A percentile compares a stretch with the other conserved stretches of the same genome.
These are phyloP conservation scores for Amanita rubescens DNA, from an alignment of 768 basidiomycete genomes.

Conservation along the genomic window DNA sequence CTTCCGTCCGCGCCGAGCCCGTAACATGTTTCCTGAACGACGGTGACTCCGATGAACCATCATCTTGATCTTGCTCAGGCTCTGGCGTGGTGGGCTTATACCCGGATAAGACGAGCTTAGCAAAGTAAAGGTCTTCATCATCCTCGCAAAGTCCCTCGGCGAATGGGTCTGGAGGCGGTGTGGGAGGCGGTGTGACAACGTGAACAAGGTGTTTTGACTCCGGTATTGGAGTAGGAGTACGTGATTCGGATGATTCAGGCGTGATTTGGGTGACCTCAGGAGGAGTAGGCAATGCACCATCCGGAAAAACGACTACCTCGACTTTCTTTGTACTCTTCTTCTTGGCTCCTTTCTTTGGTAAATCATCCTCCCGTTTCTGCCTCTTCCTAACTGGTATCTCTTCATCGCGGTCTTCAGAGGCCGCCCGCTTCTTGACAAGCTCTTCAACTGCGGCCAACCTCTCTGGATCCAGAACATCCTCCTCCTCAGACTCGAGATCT, in stretches of 20 bases:
- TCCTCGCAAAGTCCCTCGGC: conserved; percentile 62
- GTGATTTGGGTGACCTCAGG: conserved; percentile 44
- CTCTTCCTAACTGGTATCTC: conserved; percentile 42
- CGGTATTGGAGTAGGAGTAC: conserved; percentile 38
- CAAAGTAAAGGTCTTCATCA: conserved; percentile 85
- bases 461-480: conserved; percentile 28
- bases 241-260: conserved; percentile 43
- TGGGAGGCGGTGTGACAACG: conserved; percentile 31
- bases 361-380: conserved; percentile 24
- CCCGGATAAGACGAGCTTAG: conserved; percentile 51
- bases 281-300: conserved; percentile 39
- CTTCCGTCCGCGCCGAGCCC: conserved; percentile 89
- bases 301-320: conserved; percentile 45
- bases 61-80: conserved; percentile 14
- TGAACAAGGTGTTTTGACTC: conserved; percentile 26
- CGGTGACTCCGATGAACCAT: conserved; percentile 28
- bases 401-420: conserved; percentile 33
- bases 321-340: conserved; percentile 24
- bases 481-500: conserved; percentile 54
- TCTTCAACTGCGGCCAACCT: conserved; percentile 22
- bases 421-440: conserved; percentile 35
- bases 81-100: conserved; percentile 19
- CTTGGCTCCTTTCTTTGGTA: conserved; percentile 32
- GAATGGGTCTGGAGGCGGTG: conserved; percentile 47
- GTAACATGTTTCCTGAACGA: conserved; percentile 72